phyloP scores from a whole-genome alignment of 306 rosid genomes.

The Cicer judaicum region DNA sequence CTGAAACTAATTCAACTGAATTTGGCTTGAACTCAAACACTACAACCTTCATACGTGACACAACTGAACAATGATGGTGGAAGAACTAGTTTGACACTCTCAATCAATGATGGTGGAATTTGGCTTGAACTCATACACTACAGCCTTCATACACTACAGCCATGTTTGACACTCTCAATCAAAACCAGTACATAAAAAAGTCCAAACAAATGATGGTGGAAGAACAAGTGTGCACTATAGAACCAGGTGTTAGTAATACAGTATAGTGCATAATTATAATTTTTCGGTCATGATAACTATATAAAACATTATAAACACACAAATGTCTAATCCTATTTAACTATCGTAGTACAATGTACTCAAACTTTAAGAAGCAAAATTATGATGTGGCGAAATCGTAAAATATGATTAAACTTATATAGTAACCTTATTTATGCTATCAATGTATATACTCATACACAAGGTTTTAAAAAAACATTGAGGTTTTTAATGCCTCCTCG shows the following conservation, averaged over 20 bases:
- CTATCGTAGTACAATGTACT: not conserved
- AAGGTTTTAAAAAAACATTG: not conserved
- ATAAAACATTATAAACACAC: not conserved
- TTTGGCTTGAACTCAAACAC: constrained; percentile 18
- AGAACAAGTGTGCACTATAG: not conserved
- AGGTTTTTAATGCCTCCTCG: not conserved
- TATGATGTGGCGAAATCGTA: not conserved
- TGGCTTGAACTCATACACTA: too few species aligned
- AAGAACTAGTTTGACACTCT: not conserved
- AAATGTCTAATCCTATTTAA: not conserved
- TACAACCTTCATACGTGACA: not conserved
- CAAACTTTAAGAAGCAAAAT: not conserved
- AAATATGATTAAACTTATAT: not conserved
- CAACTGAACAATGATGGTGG: not conserved
- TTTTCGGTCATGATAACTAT: not conserved
- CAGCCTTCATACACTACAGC: too few species aligned
- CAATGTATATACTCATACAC: not conserved
- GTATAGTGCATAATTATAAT: not conserved
- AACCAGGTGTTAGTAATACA: not conserved
- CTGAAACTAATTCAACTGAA: constrained; percentile 27
- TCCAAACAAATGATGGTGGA: not conserved
- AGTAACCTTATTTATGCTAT: not conserved
- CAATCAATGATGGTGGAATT: too few species aligned
- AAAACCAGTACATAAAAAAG: not conserved
- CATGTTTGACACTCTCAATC: constrained; percentile 2